A percentile compares a stretch with the other conserved stretches of the same genome.
Conservation (phyloP, 305 asterid genomes). For the Rubia tinctorum region DNA sequence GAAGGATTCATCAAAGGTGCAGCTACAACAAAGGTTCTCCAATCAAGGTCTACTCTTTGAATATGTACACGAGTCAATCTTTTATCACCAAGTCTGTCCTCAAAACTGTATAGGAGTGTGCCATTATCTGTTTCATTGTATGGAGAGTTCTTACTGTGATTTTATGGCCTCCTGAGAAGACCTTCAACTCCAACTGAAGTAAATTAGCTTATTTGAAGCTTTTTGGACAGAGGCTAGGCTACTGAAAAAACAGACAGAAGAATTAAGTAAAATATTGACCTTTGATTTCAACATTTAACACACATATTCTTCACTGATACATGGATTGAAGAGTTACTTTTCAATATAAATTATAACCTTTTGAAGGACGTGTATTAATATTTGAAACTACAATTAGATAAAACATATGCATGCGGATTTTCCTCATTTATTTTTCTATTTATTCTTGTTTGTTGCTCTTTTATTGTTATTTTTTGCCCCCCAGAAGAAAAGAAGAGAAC, state of each 20-base stretch:
- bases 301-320: neutral
- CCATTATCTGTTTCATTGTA: neutral
- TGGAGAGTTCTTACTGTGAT: neutral
- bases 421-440: neutral
- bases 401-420: neutral
- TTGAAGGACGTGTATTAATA: neutral
- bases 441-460: neutral
- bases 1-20: slow-evolving; percentile 53
- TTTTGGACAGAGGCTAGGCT: neutral
- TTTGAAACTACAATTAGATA: neutral
- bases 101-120: neutral
- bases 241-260: too few relatives aligned
- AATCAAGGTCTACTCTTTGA: slow-evolving; percentile 49
- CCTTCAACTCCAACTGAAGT: neutral
- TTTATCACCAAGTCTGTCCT: neutral
- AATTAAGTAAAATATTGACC: neutral
- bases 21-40: slow-evolving; percentile 53
- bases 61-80: neutral
- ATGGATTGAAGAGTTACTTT: neutral
- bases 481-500: neutral
- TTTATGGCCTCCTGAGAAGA: neutral
- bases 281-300: neutral
- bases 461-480: slow-evolving; percentile 5
- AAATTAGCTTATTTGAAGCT: neutral
- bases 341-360: neutral